phyloP scores from a whole-genome alignment of 1,284 basidiomycete species.

The Puccinia horiana region DNA sequence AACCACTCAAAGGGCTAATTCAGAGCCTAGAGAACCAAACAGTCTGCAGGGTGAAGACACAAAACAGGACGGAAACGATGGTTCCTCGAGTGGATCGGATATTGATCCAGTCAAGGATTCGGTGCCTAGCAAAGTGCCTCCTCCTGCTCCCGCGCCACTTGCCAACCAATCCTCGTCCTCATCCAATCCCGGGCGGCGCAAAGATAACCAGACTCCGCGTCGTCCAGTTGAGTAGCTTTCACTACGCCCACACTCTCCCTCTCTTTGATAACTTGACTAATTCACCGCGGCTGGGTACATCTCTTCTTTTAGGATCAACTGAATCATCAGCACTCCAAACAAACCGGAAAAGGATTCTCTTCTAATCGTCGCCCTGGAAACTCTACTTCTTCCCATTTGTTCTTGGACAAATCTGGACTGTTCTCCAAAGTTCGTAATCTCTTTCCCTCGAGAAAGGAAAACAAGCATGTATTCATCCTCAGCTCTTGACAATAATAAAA shows the following conservation, averaged over 20 bases:
- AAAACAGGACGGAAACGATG: background rate
- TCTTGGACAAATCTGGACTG: constrained; percentile 8
- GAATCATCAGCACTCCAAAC: background rate
- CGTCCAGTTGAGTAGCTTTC: background rate
- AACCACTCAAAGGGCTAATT: background rate
- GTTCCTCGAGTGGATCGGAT: background rate
- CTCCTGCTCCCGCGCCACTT: background rate
- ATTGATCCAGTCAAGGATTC: constrained; percentile 24
- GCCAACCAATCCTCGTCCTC: background rate
- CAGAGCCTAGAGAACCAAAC: background rate
- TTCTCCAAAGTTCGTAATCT: constrained; percentile 12
- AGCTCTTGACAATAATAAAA: background rate
- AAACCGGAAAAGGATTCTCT: background rate
- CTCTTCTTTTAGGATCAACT: background rate
- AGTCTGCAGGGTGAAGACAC: background rate
- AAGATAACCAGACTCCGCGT: background rate
- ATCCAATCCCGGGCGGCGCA: background rate
- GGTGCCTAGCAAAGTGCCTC: constrained; percentile 13
- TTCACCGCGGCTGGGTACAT: background rate
- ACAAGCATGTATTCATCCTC: background rate
- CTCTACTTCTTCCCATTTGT: background rate
- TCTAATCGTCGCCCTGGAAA: background rate
- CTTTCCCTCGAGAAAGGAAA: background rate
- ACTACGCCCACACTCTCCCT: background rate
- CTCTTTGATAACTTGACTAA: background rate